Percentiles rank a stretch among this genome's conserved stretches.
These are phyloP conservation scores for Mycosphaerella arachidis DNA, from an alignment of 2,329 filamentous ascomycete genomes.

Conservation along the genomic window DNA sequence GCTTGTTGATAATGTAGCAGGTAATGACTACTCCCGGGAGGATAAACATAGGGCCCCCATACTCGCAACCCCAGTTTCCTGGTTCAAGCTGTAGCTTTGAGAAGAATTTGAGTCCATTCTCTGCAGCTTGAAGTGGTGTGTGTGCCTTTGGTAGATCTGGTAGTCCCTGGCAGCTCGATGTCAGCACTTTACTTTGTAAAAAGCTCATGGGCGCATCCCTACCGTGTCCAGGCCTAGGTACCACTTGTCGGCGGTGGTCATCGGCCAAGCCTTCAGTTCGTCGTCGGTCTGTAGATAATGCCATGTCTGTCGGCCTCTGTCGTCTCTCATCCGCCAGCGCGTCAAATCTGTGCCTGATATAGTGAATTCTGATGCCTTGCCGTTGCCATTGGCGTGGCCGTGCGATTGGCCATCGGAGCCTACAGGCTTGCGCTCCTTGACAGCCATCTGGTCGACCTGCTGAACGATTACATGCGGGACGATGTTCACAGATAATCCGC, in stretches of 20 bases:
- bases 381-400: constrained; percentile 20
- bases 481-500: background rate
- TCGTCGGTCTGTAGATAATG: constrained; percentile 76
- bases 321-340: constrained; percentile 79
- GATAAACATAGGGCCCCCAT: constrained; percentile 95
- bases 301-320: constrained; percentile 86
- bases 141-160: constrained; percentile 66
- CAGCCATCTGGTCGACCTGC: background rate
- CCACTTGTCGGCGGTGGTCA: constrained; percentile 84
- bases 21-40: constrained; percentile 78
- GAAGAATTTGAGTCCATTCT: constrained; percentile 84
- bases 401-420: constrained; percentile 5
- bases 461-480: background rate
- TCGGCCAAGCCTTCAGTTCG: constrained; percentile 72
- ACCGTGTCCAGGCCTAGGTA: constrained; percentile 77
- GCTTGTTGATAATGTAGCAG: constrained; percentile 85
- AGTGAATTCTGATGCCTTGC: constrained; percentile 8
- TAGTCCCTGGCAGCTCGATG: constrained; percentile 55
- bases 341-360: constrained; percentile 62
- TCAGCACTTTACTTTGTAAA: background rate
- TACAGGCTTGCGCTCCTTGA: background rate
- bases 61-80: constrained; percentile 95
- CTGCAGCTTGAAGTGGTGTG: constrained; percentile 69
- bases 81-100: constrained; percentile 81
- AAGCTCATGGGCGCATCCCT: constrained; percentile 21